Conservation (phyloP, 2,329 filamentous ascomycete genomes). For the Fusarium sp. region DNA sequence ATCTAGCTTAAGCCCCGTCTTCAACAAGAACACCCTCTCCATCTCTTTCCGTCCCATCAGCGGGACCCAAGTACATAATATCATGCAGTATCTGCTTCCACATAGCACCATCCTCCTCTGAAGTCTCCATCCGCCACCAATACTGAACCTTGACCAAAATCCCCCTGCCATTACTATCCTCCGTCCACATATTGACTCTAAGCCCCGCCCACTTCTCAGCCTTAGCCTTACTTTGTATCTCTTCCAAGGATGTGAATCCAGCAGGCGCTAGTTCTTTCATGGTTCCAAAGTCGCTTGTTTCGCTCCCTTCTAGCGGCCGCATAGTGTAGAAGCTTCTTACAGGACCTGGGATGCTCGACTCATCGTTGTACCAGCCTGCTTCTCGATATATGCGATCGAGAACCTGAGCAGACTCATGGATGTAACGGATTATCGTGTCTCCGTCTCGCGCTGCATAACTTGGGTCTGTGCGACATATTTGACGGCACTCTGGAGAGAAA, state of each 20-base stretch:
- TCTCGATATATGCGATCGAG: background rate
- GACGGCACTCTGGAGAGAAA: slow-evolving; percentile 1
- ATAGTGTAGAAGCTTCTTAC: background rate
- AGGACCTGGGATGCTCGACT: background rate
- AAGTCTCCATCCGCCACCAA: slow-evolving; percentile 6
- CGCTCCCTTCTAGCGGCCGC: background rate
- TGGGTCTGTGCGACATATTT: slow-evolving; percentile 16
- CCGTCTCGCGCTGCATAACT: background rate
- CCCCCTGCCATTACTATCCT: background rate
- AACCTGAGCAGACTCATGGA: background rate
- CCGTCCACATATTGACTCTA: slow-evolving; percentile 15
- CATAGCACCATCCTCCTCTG: background rate
- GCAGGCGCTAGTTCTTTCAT: background rate
- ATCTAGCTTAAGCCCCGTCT: background rate
- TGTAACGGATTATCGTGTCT: background rate
- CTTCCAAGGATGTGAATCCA: background rate
- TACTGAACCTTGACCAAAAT: slow-evolving; percentile 16
- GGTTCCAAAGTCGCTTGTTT: background rate
- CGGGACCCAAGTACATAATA: background rate
- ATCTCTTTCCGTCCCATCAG: slow-evolving; percentile 4
- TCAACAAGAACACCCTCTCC: background rate
- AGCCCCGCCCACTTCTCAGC: background rate
- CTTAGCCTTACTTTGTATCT: background rate
- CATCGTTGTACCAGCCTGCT: background rate
- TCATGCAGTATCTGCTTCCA: slow-evolving; percentile 21